Percentiles rank a stretch among this genome's conserved stretches.
phyloP scores from a whole-genome alignment of 2,329 filamentous ascomycete genomes.

The Blastomyces percursus region DNA sequence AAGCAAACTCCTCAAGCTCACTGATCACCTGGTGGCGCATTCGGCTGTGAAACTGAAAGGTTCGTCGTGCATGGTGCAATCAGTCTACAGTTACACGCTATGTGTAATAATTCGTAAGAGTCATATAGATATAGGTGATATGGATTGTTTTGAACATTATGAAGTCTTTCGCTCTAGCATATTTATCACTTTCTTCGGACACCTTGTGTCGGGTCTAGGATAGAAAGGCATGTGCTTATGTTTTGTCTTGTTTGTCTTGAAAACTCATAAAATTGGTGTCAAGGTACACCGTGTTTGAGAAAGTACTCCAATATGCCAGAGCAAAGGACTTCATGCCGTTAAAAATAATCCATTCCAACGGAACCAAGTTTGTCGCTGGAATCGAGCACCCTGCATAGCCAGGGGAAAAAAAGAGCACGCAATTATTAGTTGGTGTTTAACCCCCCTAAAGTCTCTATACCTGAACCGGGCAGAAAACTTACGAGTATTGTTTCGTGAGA shows the following conservation, averaged over 20 bases:
- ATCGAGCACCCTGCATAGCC: conserved; percentile 31
- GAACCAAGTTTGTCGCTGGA: conserved; percentile 34
- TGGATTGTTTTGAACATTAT: conserved; percentile 24
- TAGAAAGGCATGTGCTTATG: too few relatives aligned
- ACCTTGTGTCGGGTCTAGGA: too few relatives aligned
- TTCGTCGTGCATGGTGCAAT: neutral
- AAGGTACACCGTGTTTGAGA: too few relatives aligned
- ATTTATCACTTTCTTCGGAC: too few relatives aligned
- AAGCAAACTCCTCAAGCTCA: neutral
- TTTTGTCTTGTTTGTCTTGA: too few relatives aligned
- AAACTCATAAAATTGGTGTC: too few relatives aligned
- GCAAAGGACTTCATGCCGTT: neutral
- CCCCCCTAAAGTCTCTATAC: neutral
- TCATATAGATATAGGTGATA: neutral
- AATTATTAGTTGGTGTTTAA: neutral
- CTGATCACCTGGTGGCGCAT: neutral
- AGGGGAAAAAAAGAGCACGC: neutral
- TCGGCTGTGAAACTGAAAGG: neutral
- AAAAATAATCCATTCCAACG: conserved; percentile 27
- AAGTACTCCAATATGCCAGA: neutral
- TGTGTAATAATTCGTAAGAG: neutral
- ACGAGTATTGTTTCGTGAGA: conserved; percentile 87
- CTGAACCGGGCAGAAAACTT: conserved; percentile 35
- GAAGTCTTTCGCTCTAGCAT: neutral
- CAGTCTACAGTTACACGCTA: neutral